Base-by-base conservation (phyloP, 768 basidiomycete species). In the Mycena vitilis region DNA sequence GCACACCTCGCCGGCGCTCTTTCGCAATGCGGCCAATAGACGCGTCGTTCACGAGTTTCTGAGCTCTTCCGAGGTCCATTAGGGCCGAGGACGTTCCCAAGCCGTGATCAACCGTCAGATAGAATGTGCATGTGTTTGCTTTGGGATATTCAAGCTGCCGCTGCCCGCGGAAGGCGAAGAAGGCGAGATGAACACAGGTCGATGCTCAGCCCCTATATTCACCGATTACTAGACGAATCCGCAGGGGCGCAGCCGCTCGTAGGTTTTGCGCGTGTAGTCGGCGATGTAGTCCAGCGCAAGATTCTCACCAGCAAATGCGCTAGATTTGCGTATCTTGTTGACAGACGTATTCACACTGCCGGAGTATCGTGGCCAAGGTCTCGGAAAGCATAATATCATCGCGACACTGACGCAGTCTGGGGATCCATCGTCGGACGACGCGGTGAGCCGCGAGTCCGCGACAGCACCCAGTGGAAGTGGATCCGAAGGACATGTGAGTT, bases 271-370 rank as follows among this genome's bases (percentile, higher is more conserved):
- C 64, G 64, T 18, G 64, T 65, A 23, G 25, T 65, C 15, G 56
- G 64, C 18, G 64, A 65, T 20, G 64, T 16, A 22, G 13, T 20
- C 5, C 30, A 37, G 18, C 15, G 6, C 5, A 4, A 25, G 8
- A 23, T 53, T 23, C 36, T 34, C n/a, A 23, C 38, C 4, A 49
- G 16, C 23, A 23, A 40, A 23, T 22, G 12, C 30, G 22, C 25
- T 51, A 65, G 64, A 36, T 65, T 65, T 47, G 64, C 64, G 25
- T 65, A 59, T 53, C 56, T 65, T 2, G 64, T n/a, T n/a, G n/a
- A n/a, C 57, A 23, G 64, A 65, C 36, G 57, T 65, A 18, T 65
- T 65, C 36, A 25, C 36, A 4, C 48, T 65, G 6, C 64, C 64
- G 11, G 64, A 57, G 18, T 59, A 52, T 23, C 36, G 64, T 11